Conservation (phyloP, 805 yeast genomes). For the Barnettozyma californica region DNA sequence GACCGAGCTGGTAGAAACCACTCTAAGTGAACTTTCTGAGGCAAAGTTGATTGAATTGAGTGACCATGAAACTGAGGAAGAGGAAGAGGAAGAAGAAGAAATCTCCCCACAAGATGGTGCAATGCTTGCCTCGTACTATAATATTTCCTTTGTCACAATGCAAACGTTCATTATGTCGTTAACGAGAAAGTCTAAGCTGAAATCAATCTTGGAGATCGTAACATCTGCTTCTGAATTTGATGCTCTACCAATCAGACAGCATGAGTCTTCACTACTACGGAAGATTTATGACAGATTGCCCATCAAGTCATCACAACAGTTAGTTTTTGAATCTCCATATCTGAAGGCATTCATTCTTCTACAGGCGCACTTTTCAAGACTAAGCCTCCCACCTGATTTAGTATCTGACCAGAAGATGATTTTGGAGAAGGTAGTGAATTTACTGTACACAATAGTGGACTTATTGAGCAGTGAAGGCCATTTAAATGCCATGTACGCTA, state of each 20-base stretch:
- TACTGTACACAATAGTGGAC: conserved; percentile 70
- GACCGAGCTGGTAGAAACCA: conserved; percentile 75
- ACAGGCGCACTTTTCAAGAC: conserved; percentile 77
- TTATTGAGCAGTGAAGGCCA: conserved; percentile 74
- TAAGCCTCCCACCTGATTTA: conserved; percentile 57
- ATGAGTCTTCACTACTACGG: conserved; percentile 46
- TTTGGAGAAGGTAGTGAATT: conserved; percentile 40
- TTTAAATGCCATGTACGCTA: conserved; percentile 69
- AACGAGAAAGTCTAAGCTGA: conserved; percentile 50
- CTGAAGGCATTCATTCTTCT: conserved; percentile 69
- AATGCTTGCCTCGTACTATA: conserved; percentile 69
- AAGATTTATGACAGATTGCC: conserved; percentile 60
- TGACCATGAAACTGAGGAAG: conserved; percentile 28
- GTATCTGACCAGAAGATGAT: conserved; percentile 50
- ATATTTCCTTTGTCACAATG: conserved; percentile 61
- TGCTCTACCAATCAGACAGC: conserved; percentile 51
- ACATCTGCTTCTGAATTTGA: conserved; percentile 73
- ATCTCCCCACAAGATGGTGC: conserved; percentile 65
- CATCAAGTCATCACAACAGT: conserved; percentile 39
- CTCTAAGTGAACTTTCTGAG: conserved; percentile 56
- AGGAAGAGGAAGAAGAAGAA: conserved; percentile 23
- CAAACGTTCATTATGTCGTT: conserved; percentile 49
- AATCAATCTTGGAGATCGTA: conserved; percentile 57
- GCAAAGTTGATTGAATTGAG: conserved; percentile 60
- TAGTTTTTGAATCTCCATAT: conserved; percentile 41